A percentile compares a stretch with the other conserved stretches of the same genome.
Conservation (phyloP, 768 basidiomycete species). For the Podaxis mareebaensis region DNA sequence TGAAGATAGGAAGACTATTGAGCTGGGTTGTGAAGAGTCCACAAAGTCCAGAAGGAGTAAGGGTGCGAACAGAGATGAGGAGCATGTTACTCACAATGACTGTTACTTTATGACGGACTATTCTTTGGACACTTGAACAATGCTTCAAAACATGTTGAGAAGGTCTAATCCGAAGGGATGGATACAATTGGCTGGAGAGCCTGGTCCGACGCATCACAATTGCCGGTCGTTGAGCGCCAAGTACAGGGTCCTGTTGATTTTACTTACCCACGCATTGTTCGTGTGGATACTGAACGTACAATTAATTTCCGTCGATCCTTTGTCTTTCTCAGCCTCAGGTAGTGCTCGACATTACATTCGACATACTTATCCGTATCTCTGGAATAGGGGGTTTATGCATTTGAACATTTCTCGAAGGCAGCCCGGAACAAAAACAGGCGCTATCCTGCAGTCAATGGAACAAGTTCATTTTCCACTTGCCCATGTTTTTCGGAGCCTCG, state of each 20-base stretch:
- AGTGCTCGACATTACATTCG: no score
- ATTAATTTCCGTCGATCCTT: not conserved
- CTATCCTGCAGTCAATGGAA: no score
- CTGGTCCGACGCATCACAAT: not conserved
- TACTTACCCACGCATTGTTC: not conserved
- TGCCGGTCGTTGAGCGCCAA: not conserved
- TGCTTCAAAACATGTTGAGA: not conserved
- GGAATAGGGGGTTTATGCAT: no score
- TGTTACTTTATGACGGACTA: not conserved
- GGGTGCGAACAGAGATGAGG: not conserved
- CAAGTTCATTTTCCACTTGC: no score
- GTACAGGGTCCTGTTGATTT: not conserved
- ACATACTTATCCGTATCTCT: no score
- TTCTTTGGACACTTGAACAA: not conserved
- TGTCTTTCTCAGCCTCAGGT: no score
- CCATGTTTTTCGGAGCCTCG: no score
- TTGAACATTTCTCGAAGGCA: no score
- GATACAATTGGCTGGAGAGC: not conserved
- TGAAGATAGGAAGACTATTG: not conserved
- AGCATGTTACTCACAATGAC: not conserved
- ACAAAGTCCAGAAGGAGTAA: not conserved
- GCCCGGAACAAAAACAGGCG: no score
- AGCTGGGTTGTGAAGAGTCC: not conserved
- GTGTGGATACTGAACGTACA: not conserved
- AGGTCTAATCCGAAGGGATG: not conserved